Base-by-base conservation (phyloP, 345 rosid genomes). In the Brassica carinata region DNA sequence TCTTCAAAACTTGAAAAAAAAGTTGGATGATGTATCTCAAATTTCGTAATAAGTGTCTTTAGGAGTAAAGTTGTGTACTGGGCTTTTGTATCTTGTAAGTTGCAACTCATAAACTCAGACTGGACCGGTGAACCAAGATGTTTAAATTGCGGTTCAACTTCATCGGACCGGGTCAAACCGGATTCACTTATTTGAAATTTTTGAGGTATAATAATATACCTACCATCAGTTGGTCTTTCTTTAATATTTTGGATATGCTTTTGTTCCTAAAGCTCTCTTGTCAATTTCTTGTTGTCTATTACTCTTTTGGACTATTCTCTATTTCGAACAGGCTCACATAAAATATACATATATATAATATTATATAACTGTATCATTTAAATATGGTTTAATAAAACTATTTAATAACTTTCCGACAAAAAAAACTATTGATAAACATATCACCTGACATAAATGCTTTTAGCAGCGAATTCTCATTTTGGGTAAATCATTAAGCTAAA, bases 251-350 rank as follows among this genome's bases (percentile, higher is more conserved):
- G 34, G 27, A 69, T 62, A 29, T 45, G 8, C 9, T 61, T 45
- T 69, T 71, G 71, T 62, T 5, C 62, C 10, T 13, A 62, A 7
- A 36, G 1, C 8, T 63, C 29, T 70, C 29, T 63, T 77, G 76
- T 45, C 71, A 9, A 31, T 45, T 77, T 67, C 76, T 77, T 38
- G 29, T 63, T 77, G 75, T 48, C 81, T 31, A 63, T n/a, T 23
- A 48, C 23, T 17, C 64, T 4, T 48, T 69, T 18, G 18, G 75
- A 61, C 26, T 48, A 70, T 77, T 77, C 75, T 23, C 5, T 77
- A 48, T 19, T 62, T 71, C 64, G 27, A 19, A 14, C 71, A 63
- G 5, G 63, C 64, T 51, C 80, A 62, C 38, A 62, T 70, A 9
- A 68, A 45, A 13, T 11, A 67, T 18, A 67, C 14, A 64, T 64